phyloP scores from a whole-genome alignment of 2,329 filamentous ascomycete genomes.

The Cryphonectria japonica region DNA sequence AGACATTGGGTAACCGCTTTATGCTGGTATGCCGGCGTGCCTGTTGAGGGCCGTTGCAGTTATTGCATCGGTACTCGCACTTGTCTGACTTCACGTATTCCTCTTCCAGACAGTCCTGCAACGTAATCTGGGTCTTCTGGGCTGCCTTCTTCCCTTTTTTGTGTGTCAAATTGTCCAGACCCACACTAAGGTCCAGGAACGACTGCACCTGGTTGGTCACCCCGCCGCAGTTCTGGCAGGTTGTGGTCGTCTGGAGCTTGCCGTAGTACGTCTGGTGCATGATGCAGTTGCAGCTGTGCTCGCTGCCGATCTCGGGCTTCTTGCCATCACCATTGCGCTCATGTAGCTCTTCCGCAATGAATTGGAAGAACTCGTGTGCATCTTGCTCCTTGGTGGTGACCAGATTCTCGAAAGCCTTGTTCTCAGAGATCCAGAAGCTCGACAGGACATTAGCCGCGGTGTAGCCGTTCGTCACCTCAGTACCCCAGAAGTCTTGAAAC shows the following conservation, averaged over 20 bases:
- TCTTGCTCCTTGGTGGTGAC: constrained; percentile 96
- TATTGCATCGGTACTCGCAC: constrained; percentile 85
- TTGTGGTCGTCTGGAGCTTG: constrained; percentile 86
- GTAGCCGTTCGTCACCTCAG: constrained; percentile 84
- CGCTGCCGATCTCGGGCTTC: constrained; percentile 60
- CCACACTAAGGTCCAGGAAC: constrained; percentile 87
- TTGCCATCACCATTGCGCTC: constrained; percentile 76
- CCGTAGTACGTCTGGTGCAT: constrained; percentile 95
- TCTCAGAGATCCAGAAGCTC: constrained; percentile 86
- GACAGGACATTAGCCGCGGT: constrained; percentile 88
- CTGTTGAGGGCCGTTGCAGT: constrained; percentile 76
- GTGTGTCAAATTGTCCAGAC: constrained; percentile 76
- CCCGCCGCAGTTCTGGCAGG: constrained; percentile 84
- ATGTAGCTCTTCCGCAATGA: constrained; percentile 89
- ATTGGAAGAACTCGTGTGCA: constrained; percentile 96
- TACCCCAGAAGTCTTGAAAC: constrained; percentile 71
- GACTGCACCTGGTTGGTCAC: constrained; percentile 83
- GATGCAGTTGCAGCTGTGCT: constrained; percentile 80
- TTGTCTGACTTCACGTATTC: constrained; percentile 87
- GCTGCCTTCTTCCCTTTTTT: constrained; percentile 62
- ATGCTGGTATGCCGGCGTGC: constrained; percentile 85
- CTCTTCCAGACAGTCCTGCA: constrained; percentile 78
- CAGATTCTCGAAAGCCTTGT: constrained; percentile 71
- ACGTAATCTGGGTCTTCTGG: constrained; percentile 53
- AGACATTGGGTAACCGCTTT: constrained; percentile 81